Conservation (phyloP, 2,329 filamentous ascomycete genomes). For the Cyphellophora europaea region DNA sequence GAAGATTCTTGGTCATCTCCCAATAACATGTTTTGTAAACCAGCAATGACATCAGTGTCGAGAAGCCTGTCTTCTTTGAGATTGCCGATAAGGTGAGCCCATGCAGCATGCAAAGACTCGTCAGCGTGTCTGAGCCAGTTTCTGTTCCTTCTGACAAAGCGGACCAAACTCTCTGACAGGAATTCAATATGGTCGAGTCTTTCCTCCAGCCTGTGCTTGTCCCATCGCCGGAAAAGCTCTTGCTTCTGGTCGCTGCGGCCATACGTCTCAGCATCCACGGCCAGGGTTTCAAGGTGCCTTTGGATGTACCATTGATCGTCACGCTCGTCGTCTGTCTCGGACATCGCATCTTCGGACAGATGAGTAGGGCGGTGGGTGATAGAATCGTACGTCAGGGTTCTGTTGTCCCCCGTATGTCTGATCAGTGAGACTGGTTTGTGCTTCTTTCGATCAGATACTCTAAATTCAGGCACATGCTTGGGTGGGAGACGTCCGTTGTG, state of each 20-base stretch:
- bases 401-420: constrained; percentile 3
- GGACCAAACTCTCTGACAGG: constrained; percentile 17
- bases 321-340: constrained; percentile 19
- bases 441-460: constrained; percentile 10
- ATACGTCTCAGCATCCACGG: constrained; percentile 8
- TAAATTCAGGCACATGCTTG: constrained; percentile 13
- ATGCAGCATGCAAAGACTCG: constrained; percentile 7
- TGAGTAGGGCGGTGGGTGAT: constrained; percentile 15
- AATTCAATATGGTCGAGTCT: constrained; percentile 14
- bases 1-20: too few species aligned
- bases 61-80: constrained; percentile 13
- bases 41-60: too few species aligned
- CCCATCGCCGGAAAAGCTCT: constrained; percentile 15
- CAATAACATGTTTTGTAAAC: too few species aligned
- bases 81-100: constrained; percentile 10
- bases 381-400: constrained; percentile 12
- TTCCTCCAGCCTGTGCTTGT: constrained; percentile 17
- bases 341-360: constrained; percentile 13
- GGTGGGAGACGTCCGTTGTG: constrained; percentile 7
- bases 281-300: constrained; percentile 15
- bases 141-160: constrained; percentile 17
- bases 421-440: constrained; percentile 7
- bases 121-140: constrained; percentile 11
- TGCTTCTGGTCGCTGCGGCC: constrained; percentile 12
- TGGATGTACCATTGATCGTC: constrained; percentile 16